phyloP scores from a whole-genome alignment of 176 grass and related monocot genomes.

The Tillandsia fasciculata region DNA sequence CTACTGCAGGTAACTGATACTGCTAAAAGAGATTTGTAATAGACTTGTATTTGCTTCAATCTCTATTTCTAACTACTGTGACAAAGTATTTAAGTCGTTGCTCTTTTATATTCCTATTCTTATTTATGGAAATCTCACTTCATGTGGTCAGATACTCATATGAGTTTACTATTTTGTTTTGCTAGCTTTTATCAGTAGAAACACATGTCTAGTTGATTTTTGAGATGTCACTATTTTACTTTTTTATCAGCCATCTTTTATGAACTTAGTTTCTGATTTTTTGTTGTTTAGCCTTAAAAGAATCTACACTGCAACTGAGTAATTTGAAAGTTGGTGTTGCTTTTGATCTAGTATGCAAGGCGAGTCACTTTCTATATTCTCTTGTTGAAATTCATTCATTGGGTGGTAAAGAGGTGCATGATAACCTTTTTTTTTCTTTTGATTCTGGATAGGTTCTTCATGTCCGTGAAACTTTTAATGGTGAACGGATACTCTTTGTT shows the following conservation, averaged over 20 bases:
- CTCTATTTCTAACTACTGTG: too few species aligned
- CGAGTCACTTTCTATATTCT: not conserved
- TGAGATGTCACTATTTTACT: not conserved
- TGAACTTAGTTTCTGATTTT: conserved; percentile 16
- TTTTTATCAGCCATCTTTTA: conserved; percentile 6
- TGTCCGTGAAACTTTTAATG: conserved; percentile 39
- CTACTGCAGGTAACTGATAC: not conserved
- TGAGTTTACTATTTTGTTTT: not conserved
- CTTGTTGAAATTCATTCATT: not conserved
- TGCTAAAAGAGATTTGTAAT: not conserved
- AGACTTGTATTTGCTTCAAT: too few species aligned
- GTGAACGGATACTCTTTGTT: conserved; percentile 50
- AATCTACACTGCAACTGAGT: conserved; percentile 44
- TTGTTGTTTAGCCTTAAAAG: conserved; percentile 37
- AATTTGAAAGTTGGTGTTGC: conserved; percentile 30
- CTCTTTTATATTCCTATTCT: not conserved
- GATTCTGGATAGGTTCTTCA: conserved; percentile 68
- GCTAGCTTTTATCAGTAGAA: not conserved
- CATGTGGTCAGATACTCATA: not conserved
- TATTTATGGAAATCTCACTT: not conserved
- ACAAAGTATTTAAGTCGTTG: too few species aligned
- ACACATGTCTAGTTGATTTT: not conserved
- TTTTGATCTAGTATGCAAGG: conserved; percentile 92
- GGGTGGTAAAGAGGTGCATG: not conserved
- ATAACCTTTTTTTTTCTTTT: conserved; percentile 8